Conservation (phyloP, 1,139 yeast genomes). For the Chernovozyma aurita region DNA sequence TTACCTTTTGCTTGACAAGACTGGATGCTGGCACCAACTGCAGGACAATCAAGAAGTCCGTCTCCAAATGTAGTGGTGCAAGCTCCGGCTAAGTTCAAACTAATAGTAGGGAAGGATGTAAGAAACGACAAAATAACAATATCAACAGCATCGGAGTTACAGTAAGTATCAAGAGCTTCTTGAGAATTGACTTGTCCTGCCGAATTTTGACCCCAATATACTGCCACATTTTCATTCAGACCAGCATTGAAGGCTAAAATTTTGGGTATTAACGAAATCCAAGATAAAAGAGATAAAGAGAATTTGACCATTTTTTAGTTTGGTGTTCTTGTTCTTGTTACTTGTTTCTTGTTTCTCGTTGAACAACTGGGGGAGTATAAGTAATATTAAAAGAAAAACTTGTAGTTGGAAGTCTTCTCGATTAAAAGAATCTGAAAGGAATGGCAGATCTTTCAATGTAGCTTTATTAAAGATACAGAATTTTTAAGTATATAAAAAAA, state of each 20-base stretch:
- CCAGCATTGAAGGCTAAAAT: constrained; percentile 37
- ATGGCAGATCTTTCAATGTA: too few species aligned
- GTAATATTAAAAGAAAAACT: too few species aligned
- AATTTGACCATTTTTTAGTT: background rate
- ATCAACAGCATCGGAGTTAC: constrained; percentile 66
- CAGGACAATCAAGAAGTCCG: constrained; percentile 57
- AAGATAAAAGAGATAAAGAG: background rate
- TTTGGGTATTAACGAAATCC: background rate
- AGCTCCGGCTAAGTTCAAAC: constrained; percentile 67
- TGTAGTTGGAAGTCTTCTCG: too few species aligned
- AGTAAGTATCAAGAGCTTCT: constrained; percentile 59
- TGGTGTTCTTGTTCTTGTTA: too few species aligned
- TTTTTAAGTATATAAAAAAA: too few species aligned
- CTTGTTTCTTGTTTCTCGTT: too few species aligned
- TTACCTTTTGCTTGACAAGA: constrained; percentile 83
- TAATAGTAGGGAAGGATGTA: constrained; percentile 50
- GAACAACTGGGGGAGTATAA: too few species aligned
- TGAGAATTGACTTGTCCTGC: constrained; percentile 54
- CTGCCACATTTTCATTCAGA: constrained; percentile 59
- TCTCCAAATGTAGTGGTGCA: constrained; percentile 50
- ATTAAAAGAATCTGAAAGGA: too few species aligned
- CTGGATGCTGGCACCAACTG: constrained; percentile 68
- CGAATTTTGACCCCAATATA: constrained; percentile 92
- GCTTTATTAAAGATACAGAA: too few species aligned
- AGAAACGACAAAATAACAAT: constrained; percentile 71